Evolutionary conservation across 1,284 basidiomycete genomes (phyloP), one percentile per base, ranked within the genome.

Genomic region (Melampsora americana): DNA sequence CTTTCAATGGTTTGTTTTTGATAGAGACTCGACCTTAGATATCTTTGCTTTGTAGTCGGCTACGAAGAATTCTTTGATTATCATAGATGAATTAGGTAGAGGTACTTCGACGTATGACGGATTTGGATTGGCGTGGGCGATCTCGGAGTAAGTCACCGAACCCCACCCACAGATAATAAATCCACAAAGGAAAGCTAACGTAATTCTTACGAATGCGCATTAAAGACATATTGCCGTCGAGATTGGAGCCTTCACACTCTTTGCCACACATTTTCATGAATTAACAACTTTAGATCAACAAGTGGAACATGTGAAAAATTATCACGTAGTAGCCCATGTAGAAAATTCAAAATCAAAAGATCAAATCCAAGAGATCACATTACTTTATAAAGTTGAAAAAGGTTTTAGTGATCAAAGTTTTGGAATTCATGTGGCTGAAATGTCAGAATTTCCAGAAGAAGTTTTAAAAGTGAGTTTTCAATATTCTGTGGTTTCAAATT

Each of bases 31-130:
- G 20, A 30, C 11, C 1, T 7, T 64, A 23, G 42, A 35, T 71
- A 1, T 59, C 35, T n/a, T 62, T 75, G 75, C 44, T 66, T 39
- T 76, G 23, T 79, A 94, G 90, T 90, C 92, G 48, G 95, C 96
- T 1, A 92, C 93, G 0, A 89, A 89, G 79, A 90, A 99, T 83
- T 97, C 94, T 0, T 85, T 99, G 59, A 92, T 99, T 79, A 96
- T 99, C 82, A 99, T 99, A 74, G 96, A 99, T 83, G 96, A 99
- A 83, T 88, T 99, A 0, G 95, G 95, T 42, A 87, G 95, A 85
- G 95, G 95, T n/a, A 99, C 96, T 0, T 97, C 94, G 0, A 99
- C 96, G 0, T 97, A 97, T 80, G 96, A 99, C 83, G 96, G 96
- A 0, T 99, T 99, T 81, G 96, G 96, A 14, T 87, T 99, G 0